Conservation (phyloP, 2,329 filamentous ascomycete species). For the Aspergillus intermedius region DNA sequence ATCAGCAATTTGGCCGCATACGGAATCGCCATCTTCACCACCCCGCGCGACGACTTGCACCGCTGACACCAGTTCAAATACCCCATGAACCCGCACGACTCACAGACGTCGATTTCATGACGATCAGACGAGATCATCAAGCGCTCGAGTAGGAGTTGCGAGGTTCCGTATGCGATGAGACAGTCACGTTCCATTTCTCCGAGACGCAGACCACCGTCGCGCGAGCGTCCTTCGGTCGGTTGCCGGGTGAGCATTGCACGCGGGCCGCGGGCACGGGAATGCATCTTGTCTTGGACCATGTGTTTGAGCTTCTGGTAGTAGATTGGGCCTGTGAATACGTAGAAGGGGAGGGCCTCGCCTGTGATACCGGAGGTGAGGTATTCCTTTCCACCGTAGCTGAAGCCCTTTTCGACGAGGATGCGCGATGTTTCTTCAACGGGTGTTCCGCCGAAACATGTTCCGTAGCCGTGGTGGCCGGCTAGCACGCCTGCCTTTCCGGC, state of each 20-base stretch:
- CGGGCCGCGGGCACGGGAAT: conserved; percentile 84
- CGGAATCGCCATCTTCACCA: conserved; percentile 91
- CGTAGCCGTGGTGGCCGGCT: conserved; percentile 78
- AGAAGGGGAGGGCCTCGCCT: conserved; percentile 85
- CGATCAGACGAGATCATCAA: conserved; percentile 93
- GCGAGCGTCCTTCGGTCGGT: conserved; percentile 88
- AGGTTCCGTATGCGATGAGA: conserved; percentile 92
- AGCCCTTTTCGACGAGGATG: conserved; percentile 78
- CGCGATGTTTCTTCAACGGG: conserved; percentile 84
- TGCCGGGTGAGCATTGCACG: conserved; percentile 88
- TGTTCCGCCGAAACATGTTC: conserved; percentile 76
- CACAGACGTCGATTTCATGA: conserved; percentile 87
- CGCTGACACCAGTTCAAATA: conserved; percentile 93
- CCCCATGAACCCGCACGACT: conserved; percentile 88
- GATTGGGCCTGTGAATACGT: conserved; percentile 97
- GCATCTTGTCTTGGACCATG: conserved; percentile 99
- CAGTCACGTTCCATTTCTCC: conserved; percentile 99
- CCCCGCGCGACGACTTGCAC: conserved; percentile 75
- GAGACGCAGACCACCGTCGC: conserved; percentile 83
- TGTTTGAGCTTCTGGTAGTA: conserved; percentile 99
- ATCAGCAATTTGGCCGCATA: conserved; percentile 95
- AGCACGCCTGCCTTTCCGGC: conserved; percentile 90
- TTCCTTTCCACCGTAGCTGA: conserved; percentile 95
- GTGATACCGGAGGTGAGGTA: conserved; percentile 94
- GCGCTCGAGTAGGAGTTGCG: conserved; percentile 82